Evolutionary conservation across 2,329 filamentous ascomycete genomes (phyloP), one percentile per base, ranked within the genome.

Genomic region (Nemania sp.): DNA sequence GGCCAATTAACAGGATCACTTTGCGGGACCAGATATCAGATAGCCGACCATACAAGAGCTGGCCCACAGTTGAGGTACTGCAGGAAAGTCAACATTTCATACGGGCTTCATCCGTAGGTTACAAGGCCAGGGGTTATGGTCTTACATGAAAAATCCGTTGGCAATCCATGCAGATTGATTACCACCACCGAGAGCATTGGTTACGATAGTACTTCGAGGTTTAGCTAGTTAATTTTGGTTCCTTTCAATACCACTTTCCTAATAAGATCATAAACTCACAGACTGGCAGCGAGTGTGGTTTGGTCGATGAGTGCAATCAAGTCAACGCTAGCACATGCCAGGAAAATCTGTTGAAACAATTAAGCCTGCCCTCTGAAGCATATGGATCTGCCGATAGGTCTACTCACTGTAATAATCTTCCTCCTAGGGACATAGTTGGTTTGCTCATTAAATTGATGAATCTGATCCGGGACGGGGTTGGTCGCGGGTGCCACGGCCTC

Each of bases 221-320:
- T n/a, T n/a, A n/a, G n/a, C n/a, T n/a, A n/a, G n/a, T n/a, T n/a
- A n/a, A n/a, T n/a, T n/a, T n/a, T n/a, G n/a, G n/a, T n/a, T n/a
- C n/a, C n/a, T n/a, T n/a, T n/a, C n/a, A n/a, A n/a, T n/a, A n/a
- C n/a, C n/a, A n/a, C n/a, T n/a, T n/a, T n/a, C n/a, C n/a, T n/a
- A n/a, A n/a, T n/a, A n/a, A n/a, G n/a, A n/a, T n/a, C n/a, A n/a
- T n/a, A n/a, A n/a, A n/a, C n/a, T n/a, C 77, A 77, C 57, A 83
- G 68, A 69, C 78, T 81, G 12, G 77, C 73, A 0, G 80, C 80
- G 26, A 83, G 68, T 2, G 79, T 82, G 0, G 80, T 83, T 65
- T 83, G 80, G 62, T 83, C 80, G 71, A 83, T 81, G 44, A 83
- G 69, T 0, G 80, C 79, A 26, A 82, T 61, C 33, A 83, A 66